A percentile compares a stretch with the other conserved stretches of the same genome.
These are phyloP conservation scores for Cenchrus americanus DNA, from an alignment of 176 grass and related monocot genomes.

Conservation along the genomic window DNA sequence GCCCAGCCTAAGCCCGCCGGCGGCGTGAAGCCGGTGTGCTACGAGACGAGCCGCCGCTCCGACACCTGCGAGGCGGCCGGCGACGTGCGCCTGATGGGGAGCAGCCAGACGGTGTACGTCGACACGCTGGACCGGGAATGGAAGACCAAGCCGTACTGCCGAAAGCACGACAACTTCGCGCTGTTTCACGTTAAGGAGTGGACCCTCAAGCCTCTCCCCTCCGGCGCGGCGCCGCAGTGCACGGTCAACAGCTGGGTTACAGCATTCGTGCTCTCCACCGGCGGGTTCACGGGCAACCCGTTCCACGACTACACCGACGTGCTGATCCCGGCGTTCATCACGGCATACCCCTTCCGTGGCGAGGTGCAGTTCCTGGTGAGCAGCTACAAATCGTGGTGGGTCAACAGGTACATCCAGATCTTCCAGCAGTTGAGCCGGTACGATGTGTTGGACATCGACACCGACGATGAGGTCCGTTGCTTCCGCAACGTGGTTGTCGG, in stretches of 20 bases:
- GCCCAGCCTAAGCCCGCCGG: not conserved
- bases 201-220: constrained; percentile 44
- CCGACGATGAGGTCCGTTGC: constrained; percentile 67
- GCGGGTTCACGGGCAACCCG: constrained; percentile 79
- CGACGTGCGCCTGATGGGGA: constrained; percentile 54
- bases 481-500: constrained; percentile 58
- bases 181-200: constrained; percentile 61
- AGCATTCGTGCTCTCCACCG: constrained; percentile 56
- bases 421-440: constrained; percentile 68
- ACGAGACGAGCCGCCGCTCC: constrained; percentile 60
- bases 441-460: constrained; percentile 69
- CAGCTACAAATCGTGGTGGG: constrained; percentile 76
- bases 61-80: constrained; percentile 65
- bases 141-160: constrained; percentile 60
- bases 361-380: constrained; percentile 76
- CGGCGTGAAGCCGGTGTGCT: constrained; percentile 43
- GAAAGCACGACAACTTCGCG: constrained; percentile 56
- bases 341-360: constrained; percentile 50
- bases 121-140: constrained; percentile 45
- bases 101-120: constrained; percentile 36
- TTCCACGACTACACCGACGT: constrained; percentile 97
- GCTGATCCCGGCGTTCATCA: constrained; percentile 77
- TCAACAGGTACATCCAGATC: constrained; percentile 57
- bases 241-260: constrained; percentile 54
- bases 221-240: constrained; percentile 37